A percentile compares a stretch with the other conserved stretches of the same genome.
These are phyloP conservation scores for Leptomonas pyrrhocoris DNA, from an alignment of 208 protist species.

Conservation along the genomic window DNA sequence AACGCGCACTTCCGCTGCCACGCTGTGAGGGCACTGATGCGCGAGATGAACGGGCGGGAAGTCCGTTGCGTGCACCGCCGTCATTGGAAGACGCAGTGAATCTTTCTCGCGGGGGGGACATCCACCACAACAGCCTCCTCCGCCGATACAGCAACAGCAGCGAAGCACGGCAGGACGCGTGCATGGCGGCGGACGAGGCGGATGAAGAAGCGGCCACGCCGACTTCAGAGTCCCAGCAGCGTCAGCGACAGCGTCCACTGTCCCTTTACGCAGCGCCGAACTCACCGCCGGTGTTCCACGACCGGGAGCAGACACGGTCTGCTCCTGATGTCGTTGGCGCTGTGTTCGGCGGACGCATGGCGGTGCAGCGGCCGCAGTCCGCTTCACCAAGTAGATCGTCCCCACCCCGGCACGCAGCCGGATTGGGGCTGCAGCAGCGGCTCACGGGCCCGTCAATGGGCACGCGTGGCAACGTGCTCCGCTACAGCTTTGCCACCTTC, in stretches of 20 bases:
- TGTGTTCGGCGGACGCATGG: not conserved
- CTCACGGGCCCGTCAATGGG: not conserved
- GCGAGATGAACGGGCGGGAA: not conserved
- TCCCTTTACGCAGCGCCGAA: not conserved
- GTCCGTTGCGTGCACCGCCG: not conserved
- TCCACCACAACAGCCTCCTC: too few species aligned
- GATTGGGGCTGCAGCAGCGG: not conserved
- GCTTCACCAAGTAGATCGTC: too few species aligned
- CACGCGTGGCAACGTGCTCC: not conserved
- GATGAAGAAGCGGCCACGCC: conserved; percentile 35
- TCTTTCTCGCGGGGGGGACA: not conserved
- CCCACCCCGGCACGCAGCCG: too few species aligned
- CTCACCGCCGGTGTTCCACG: not conserved
- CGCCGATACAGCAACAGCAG: not conserved
- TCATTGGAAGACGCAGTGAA: not conserved
- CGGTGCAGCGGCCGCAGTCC: not conserved
- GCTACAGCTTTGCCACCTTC: conserved; percentile 34
- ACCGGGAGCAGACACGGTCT: conserved; percentile 4
- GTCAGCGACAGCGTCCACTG: not conserved
- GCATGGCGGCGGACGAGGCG: not conserved
- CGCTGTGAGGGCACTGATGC: not conserved
- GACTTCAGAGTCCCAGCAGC: conserved; percentile 21
- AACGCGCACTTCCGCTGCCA: not conserved
- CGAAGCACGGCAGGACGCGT: not conserved
- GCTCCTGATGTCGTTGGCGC: not conserved